Conservation (phyloP, 768 basidiomycete genomes). For the Podaxis sp. region DNA sequence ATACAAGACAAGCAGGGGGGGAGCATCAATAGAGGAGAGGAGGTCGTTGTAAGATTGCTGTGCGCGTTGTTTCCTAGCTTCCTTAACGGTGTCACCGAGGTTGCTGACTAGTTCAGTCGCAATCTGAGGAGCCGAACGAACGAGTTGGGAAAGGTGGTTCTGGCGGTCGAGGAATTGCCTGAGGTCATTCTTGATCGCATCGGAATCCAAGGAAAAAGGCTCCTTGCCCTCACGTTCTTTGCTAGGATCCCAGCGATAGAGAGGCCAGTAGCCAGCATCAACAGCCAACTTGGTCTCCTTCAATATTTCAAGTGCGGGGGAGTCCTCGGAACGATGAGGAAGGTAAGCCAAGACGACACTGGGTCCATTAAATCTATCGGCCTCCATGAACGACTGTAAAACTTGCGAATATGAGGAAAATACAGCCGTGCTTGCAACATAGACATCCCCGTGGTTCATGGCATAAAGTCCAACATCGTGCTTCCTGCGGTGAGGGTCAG, state of each 20-base stretch:
- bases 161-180: constrained; percentile 93
- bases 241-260: constrained; percentile 96
- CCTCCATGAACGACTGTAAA: constrained; percentile 87
- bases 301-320: constrained; percentile 83
- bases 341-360: constrained; percentile 93
- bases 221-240: constrained; percentile 76
- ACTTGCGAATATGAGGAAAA: constrained; percentile 96
- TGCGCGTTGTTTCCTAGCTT: constrained; percentile 79
- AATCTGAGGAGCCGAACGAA: constrained; percentile 75
- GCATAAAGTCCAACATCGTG: constrained; percentile 97
- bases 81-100: constrained; percentile 80
- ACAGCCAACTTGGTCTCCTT: constrained; percentile 98
- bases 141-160: constrained; percentile 94
- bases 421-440: constrained; percentile 92
- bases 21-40: constrained; percentile 81
- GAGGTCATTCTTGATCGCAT: constrained; percentile 90
- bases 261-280: constrained; percentile 95
- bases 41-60: constrained; percentile 84
- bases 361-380: constrained; percentile 87
- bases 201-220: constrained; percentile 91
- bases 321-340: constrained; percentile 78
- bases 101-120: constrained; percentile 82
- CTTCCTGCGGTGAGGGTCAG: constrained; percentile 77
- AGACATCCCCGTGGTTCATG: constrained; percentile 97
- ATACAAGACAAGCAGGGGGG: constrained; percentile 86